Conservation (phyloP, 352 stramenopile genomes). For the Phytopythium boreale region DNA sequence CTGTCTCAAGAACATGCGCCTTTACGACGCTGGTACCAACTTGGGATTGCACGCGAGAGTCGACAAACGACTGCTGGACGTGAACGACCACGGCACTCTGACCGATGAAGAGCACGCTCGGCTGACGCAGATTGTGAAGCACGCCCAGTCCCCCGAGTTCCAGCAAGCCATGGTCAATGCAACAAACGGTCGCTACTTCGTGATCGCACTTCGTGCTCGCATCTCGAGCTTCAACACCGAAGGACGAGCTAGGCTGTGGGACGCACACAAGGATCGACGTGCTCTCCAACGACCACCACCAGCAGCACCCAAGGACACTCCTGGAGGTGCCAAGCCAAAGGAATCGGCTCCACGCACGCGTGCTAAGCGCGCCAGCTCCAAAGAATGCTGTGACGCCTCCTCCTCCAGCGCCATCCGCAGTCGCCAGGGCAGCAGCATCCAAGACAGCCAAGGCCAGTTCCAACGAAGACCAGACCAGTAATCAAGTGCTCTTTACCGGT, state of each 20-base stretch:
- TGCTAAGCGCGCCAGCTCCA: too few species aligned
- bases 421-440: too few species aligned
- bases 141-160: constrained; percentile 31
- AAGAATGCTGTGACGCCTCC: too few species aligned
- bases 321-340: too few species aligned
- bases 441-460: too few species aligned
- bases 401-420: too few species aligned
- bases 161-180: constrained; percentile 32
- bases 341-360: too few species aligned
- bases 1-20: constrained; percentile 31
- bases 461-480: too few species aligned
- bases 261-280: constrained; percentile 24
- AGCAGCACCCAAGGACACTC: too few species aligned
- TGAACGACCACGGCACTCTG: constrained; percentile 12
- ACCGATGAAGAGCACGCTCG: constrained; percentile 26
- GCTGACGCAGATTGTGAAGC: constrained; percentile 36
- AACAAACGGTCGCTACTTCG: constrained; percentile 30
- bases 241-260: constrained; percentile 21
- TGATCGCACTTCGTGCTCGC: constrained; percentile 17
- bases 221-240: constrained; percentile 22
- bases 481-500: too few species aligned
- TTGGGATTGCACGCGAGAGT: constrained; percentile 39
- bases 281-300: constrained; percentile 10
- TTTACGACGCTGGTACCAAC: constrained; percentile 31
- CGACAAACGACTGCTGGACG: constrained; percentile 11